Base-by-base conservation (phyloP, 768 basidiomycete genomes). In the Russula ochroleuca region DNA sequence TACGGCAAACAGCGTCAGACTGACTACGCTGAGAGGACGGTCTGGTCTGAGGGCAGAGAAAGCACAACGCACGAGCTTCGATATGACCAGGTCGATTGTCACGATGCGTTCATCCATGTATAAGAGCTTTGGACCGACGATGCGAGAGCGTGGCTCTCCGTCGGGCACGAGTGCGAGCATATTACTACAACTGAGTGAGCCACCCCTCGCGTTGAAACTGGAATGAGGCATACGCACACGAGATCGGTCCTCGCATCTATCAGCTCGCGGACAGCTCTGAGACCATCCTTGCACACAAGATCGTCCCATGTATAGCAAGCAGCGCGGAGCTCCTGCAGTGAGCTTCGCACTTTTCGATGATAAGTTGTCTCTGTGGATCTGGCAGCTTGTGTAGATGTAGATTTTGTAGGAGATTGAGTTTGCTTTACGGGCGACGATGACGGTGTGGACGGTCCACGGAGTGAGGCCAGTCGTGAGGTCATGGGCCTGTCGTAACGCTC, bases 231-330 rank as follows among this genome's bases (percentile, higher is more conserved):
- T 49, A 78, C 86, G 69, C 76, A 94, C 93, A 92, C 88, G 65
- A 96, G 80, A 70, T 92, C 90, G 17, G 93, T 96, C 21, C 90
- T 80, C 19, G 88, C 76, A 70, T 95, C 90, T 2, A 92, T 81
- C 38, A 93, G 77, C 58, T 78, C 83, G 64, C 81, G 85, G 9
- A 82, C 83, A n/a, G 88, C 83, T 68, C 85, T 90, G 43, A 92
- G 75, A 9, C 93, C 93, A 70, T 95, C 92, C 15, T 86, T 70
- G 11, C 88, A 78, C 1, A 94, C 85, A 49, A 94, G 78, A 68
- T 93, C 88, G 67, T 94, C 88, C 93, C 93, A 96, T 57, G 85
- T 88, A 62, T 83, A 78, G 10, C 87, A 74, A 19, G 83, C 78
- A 14, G 77, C 74, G 2, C 81, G 82, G 17, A 94, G 70, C 68